These are phyloP conservation scores for Picochlorum costavermella DNA, from an alignment of 139 green algal species.

Conservation along the genomic window DNA sequence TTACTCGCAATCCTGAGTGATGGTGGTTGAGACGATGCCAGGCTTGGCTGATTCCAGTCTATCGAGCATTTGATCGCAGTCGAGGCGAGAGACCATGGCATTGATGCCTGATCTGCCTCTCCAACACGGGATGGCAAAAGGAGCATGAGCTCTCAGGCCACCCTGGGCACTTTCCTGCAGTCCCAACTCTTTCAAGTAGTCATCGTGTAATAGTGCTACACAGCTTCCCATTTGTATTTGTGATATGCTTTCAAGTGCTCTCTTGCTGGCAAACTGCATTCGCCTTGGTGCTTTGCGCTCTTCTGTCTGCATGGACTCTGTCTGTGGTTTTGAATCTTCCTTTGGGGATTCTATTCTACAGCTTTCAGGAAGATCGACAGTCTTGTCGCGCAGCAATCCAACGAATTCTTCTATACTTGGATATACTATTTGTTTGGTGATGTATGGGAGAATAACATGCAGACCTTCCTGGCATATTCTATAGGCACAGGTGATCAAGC, in stretches of 20 bases:
- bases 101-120: conserved; percentile 56
- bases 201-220: conserved; percentile 28
- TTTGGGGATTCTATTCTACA: conserved; percentile 11
- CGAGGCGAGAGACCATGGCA: conserved; percentile 68
- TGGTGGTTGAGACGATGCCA: neutral
- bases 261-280: neutral
- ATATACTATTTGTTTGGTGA: conserved; percentile 58
- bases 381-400: conserved; percentile 40
- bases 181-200: conserved; percentile 33
- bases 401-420: conserved; percentile 47
- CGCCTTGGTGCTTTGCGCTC: neutral
- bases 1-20: no score
- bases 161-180: conserved; percentile 12
- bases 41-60: conserved; percentile 31
- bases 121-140: conserved; percentile 73
- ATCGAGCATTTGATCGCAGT: conserved; percentile 60
- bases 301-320: neutral
- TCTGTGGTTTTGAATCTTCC: neutral
- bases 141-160: conserved; percentile 44
- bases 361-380: conserved; percentile 9
- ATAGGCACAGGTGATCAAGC: conserved; percentile 58
- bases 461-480: conserved; percentile 82
- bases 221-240: conserved; percentile 33
- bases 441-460: conserved; percentile 62
- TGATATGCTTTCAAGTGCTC: no score